Percentiles rank a stretch among this genome's conserved stretches.
phyloP scores from a whole-genome alignment of 345 rosid genomes.

The Lumnitzera racemosa region DNA sequence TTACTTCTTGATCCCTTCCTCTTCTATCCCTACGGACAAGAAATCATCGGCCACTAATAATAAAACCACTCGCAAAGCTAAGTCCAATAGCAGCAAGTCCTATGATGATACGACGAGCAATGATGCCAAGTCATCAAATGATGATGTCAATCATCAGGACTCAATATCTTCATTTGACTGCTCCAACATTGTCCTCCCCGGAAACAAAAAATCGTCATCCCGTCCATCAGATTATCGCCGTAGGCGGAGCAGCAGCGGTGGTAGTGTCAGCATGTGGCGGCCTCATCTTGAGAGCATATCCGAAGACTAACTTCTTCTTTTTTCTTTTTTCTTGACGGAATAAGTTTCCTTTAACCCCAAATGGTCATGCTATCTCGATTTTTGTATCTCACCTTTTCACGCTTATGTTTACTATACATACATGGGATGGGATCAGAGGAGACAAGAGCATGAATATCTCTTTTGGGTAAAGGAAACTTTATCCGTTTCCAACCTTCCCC shows the following conservation, averaged over 20 bases:
- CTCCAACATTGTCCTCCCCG: slow-evolving; percentile 10
- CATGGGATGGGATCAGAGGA: too few relatives aligned
- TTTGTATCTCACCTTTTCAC: too few relatives aligned
- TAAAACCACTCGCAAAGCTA: neutral
- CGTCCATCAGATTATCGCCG: slow-evolving; percentile 23
- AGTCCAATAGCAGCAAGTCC: too few relatives aligned
- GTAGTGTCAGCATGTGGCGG: slow-evolving; percentile 49
- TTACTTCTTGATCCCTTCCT: slow-evolving; percentile 69
- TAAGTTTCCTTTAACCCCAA: too few relatives aligned
- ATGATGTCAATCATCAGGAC: too few relatives aligned
- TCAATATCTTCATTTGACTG: neutral
- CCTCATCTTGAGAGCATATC: slow-evolving; percentile 73
- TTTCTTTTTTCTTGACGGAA: too few relatives aligned
- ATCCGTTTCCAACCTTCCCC: too few relatives aligned
- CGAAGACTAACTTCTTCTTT: slow-evolving; percentile 40
- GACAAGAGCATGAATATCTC: neutral
- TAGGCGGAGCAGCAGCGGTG: slow-evolving; percentile 39
- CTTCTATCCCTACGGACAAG: slow-evolving; percentile 45
- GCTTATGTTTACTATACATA: too few relatives aligned
- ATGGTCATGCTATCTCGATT: too few relatives aligned
- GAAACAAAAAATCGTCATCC: slow-evolving; percentile 26
- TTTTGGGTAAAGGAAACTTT: slow-evolving; percentile 11
- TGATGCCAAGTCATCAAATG: too few relatives aligned
- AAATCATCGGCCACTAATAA: slow-evolving; percentile 10
- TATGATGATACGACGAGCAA: too few relatives aligned